phyloP scores from a whole-genome alignment of 108 stramenopile genomes.

The Fistulifera pelliculosa region DNA sequence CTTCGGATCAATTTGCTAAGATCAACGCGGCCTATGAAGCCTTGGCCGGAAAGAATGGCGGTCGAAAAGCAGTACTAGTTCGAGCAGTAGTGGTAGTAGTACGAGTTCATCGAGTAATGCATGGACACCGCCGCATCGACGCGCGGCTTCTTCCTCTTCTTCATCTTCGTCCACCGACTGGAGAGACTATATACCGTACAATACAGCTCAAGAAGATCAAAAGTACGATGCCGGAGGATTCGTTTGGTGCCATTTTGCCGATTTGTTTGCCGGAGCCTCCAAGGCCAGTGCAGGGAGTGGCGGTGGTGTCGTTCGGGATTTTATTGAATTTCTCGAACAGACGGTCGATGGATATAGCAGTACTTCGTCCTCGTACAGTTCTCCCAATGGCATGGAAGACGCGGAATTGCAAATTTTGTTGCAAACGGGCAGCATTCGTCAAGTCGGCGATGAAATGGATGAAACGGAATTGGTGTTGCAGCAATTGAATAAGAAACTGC shows the following conservation, averaged over 20 bases:
- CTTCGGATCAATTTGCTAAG: slow-evolving; percentile 67
- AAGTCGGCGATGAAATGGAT: slow-evolving; percentile 73
- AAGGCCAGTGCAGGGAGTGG: no score
- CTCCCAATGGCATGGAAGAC: slow-evolving; percentile 39
- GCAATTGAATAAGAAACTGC: slow-evolving; percentile 49
- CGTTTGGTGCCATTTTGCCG: slow-evolving; percentile 66
- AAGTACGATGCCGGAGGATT: slow-evolving; percentile 72
- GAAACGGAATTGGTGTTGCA: slow-evolving; percentile 63
- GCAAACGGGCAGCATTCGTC: slow-evolving; percentile 43
- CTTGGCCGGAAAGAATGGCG: slow-evolving; percentile 40
- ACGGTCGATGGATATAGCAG: slow-evolving; percentile 46
- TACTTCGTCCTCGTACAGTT: background rate
- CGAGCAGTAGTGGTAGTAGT: background rate
- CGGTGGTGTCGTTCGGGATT: slow-evolving; percentile 52
- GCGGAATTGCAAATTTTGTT: slow-evolving; percentile 40
- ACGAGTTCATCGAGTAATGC: slow-evolving; percentile 18
- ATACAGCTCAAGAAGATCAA: slow-evolving; percentile 32
- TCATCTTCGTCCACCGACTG: slow-evolving; percentile 19
- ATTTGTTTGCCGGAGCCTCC: slow-evolving; percentile 55
- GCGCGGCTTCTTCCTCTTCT: slow-evolving; percentile 16
- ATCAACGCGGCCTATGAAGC: slow-evolving; percentile 76
- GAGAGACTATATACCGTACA: slow-evolving; percentile 73
- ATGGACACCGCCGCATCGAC: slow-evolving; percentile 68
- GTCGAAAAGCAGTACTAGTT: background rate
- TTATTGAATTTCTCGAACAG: slow-evolving; percentile 73